These are phyloP conservation scores for Pistacia atlantica DNA, from an alignment of 345 rosid genomes.

Conservation along the genomic window DNA sequence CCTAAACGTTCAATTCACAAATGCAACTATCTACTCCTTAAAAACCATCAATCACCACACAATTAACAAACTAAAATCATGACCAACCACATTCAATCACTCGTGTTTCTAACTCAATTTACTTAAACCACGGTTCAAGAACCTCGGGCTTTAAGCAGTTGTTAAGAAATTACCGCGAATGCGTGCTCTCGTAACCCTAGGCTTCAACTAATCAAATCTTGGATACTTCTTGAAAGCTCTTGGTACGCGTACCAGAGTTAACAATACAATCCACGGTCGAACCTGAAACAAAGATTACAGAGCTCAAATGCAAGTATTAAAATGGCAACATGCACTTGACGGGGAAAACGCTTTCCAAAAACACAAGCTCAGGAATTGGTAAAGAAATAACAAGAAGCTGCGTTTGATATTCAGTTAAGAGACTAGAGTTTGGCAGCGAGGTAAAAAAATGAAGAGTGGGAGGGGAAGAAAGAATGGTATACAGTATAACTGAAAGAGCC, in stretches of 20 bases:
- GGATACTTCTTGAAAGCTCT: neutral
- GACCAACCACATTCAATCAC: neutral
- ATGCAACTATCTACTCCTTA: neutral
- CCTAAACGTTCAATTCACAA: neutral
- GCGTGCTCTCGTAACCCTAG: neutral
- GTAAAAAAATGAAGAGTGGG: neutral
- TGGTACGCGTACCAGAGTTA: neutral
- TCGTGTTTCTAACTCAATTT: neutral
- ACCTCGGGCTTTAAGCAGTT: neutral
- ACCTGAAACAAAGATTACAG: neutral
- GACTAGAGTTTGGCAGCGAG: neutral
- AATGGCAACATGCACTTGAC: neutral
- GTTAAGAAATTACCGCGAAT: neutral
- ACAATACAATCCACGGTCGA: neutral
- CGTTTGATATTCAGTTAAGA: neutral
- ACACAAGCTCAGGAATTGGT: neutral
- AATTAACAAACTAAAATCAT: neutral
- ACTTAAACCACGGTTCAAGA: neutral
- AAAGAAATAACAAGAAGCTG: neutral
- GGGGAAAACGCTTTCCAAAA: neutral
- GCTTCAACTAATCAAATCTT: neutral
- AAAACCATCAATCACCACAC: neutral
- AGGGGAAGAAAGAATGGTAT: neutral
- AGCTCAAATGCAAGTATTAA: neutral
- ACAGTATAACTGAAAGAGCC: conserved; percentile 4